Conservation (phyloP, 2,329 filamentous ascomycete species). For the Claviceps africana region DNA sequence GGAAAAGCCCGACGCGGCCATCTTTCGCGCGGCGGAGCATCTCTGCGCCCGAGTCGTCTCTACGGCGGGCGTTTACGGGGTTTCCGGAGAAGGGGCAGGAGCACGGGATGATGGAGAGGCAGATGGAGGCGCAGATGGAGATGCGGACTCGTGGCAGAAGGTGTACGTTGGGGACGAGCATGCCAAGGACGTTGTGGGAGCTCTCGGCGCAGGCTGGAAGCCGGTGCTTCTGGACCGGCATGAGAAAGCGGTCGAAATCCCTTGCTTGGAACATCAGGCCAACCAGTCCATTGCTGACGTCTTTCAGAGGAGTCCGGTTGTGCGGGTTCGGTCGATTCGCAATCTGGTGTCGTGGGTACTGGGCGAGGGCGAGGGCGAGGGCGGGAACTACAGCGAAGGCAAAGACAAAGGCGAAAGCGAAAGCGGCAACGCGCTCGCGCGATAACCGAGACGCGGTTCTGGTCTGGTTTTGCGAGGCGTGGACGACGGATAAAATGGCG, state of each 20-base stretch:
- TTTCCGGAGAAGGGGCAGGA: slow-evolving; percentile 5
- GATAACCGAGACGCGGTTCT: too few relatives aligned
- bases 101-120: too few relatives aligned
- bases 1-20: slow-evolving; percentile 42
- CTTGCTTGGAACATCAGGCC: slow-evolving; percentile 6
- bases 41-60: slow-evolving; percentile 23
- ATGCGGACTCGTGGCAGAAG: slow-evolving; percentile 20
- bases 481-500: too few relatives aligned
- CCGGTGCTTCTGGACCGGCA: slow-evolving; percentile 11
- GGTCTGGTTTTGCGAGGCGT: too few relatives aligned
- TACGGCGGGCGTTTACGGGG: slow-evolving; percentile 2
- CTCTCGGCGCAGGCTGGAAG: slow-evolving; percentile 16
- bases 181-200: slow-evolving; percentile 35
- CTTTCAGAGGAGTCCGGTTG: slow-evolving; percentile 5
- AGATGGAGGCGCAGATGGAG: slow-evolving; percentile 8
- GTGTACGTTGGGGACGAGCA: slow-evolving; percentile 42
- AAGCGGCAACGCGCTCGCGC: too few relatives aligned
- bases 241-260: slow-evolving; percentile 1
- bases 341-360: slow-evolving; percentile 7
- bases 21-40: slow-evolving; percentile 40
- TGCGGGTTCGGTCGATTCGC: slow-evolving; percentile 9
- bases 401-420: too few relatives aligned
- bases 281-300: slow-evolving; percentile 4
- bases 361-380: neutral
- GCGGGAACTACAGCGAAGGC: too few relatives aligned